Evolutionary conservation across 371 early-diverging fungal genomes (phyloP).

Genomic region (Saksenaea vasiformis): DNA sequence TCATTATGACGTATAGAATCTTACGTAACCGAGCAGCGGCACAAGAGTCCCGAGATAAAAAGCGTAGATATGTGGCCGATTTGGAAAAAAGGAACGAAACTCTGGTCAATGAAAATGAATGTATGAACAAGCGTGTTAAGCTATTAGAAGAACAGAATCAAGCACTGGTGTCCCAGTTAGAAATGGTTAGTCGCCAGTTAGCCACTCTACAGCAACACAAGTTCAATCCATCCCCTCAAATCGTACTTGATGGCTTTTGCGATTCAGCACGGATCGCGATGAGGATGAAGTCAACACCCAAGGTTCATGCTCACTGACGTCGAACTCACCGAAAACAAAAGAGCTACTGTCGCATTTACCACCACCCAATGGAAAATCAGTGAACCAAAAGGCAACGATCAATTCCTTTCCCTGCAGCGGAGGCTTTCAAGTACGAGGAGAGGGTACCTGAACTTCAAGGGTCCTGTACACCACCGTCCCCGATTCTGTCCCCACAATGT

Average conservation of each 20-base stretch:
- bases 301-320: not conserved
- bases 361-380: constrained; percentile 33
- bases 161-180: constrained; percentile 59
- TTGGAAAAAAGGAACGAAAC: constrained; percentile 71
- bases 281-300: constrained; percentile 14
- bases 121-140: constrained; percentile 61
- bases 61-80: constrained; percentile 76
- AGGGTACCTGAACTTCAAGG: constrained; percentile 11
- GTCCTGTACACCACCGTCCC: constrained; percentile 20
- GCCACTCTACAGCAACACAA: constrained; percentile 51
- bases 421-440: constrained; percentile 32
- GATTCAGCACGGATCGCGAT: constrained; percentile 59
- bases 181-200: constrained; percentile 58
- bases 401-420: constrained; percentile 46
- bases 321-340: too few relatives aligned
- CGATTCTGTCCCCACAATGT: constrained; percentile 31
- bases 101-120: constrained; percentile 67
- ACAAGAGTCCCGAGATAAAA: constrained; percentile 88
- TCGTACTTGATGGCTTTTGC: constrained; percentile 54
- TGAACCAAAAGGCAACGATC: not conserved
- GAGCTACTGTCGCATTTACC: not conserved
- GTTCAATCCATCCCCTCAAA: constrained; percentile 34
- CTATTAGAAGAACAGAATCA: constrained; percentile 65
- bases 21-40: constrained; percentile 91
- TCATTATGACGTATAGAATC: constrained; percentile 57